Base-by-base conservation (phyloP, 2,329 filamentous ascomycete species). In the Aspergillus nomiae region DNA sequence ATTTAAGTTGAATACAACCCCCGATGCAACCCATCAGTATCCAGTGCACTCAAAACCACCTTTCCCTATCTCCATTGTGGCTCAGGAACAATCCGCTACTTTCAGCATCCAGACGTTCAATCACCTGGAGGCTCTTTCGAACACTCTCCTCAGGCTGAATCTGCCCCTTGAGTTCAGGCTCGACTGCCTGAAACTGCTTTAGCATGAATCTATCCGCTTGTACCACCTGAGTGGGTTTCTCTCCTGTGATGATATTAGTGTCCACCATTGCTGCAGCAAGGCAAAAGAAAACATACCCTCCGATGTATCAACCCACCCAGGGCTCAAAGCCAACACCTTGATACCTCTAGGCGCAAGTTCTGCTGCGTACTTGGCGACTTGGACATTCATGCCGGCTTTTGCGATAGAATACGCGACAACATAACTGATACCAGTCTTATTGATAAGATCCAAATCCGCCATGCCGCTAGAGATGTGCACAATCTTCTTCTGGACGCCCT, bases 301-400 rank as follows among this genome's bases (percentile, higher is more conserved):
- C 16, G 6, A 41, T 10, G 38, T 41, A 9, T 41, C 19, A 41
- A 41, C 38, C 38, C 38, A 41, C n/a, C 76, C 76, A 21, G 76
- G 76, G 62, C 75, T 76, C 56, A 77, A 36, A 45, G 71, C 72
- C 60, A 78, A 58, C 38, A 74, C 72, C 62, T 73, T 74, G 61
- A 78, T 76, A 16, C 74, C 72, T n/a, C 69, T 66, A 11, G 66
- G 67, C 46, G 68, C 68, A 67, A 68, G 73, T 60, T 78, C 72
- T 3, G 71, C 76, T 2, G 72, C 74, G 63, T 78, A 82, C 68
- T 82, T 82, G 11, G 78, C 77, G 4, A 80, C 71, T 1, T 75
- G 61, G 21, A 81, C 70, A 64, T 82, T 83, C 65, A 80, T 64
- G 1, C 74, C 80, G 0, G 75, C 78, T 64, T 83, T 83, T 34